A percentile compares a stretch with the other conserved stretches of the same genome.
phyloP scores from a whole-genome alignment of 495 filamentous ascomycete species.

The Neurospora sp. region DNA sequence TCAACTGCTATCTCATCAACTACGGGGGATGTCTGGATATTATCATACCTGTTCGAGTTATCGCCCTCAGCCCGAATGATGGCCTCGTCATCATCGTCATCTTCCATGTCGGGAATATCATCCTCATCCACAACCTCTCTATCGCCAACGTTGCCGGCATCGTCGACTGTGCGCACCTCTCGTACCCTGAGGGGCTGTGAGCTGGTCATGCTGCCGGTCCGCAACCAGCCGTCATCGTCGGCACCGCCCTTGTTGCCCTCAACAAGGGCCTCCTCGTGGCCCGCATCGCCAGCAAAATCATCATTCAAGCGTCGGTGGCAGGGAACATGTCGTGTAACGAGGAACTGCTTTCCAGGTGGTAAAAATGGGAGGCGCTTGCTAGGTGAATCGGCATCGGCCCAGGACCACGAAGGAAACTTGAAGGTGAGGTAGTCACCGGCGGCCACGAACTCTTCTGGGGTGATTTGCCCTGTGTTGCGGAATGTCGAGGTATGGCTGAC shows the following conservation, averaged over 20 bases:
- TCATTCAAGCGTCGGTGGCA: slow-evolving; percentile 87
- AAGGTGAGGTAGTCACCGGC: slow-evolving; percentile 97
- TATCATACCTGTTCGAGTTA: slow-evolving; percentile 60
- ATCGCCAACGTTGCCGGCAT: slow-evolving; percentile 67
- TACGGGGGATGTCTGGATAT: slow-evolving; percentile 4
- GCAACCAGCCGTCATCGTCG: slow-evolving; percentile 84
- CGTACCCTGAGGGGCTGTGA: slow-evolving; percentile 61
- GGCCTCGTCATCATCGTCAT: slow-evolving; percentile 95
- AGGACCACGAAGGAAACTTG: slow-evolving; percentile 99
- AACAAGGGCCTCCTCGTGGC: slow-evolving; percentile 73
- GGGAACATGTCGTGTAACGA: slow-evolving; percentile 88
- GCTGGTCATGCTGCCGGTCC: slow-evolving; percentile 67
- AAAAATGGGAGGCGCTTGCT: slow-evolving; percentile 72
- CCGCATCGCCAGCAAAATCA: slow-evolving; percentile 81
- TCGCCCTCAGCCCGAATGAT: slow-evolving; percentile 69
- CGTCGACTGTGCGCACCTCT: slow-evolving; percentile 81
- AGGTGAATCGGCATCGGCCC: slow-evolving; percentile 74
- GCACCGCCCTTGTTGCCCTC: slow-evolving; percentile 46
- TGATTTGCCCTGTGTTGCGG: slow-evolving; percentile 86
- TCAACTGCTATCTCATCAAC: not conserved
- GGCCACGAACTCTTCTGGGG: slow-evolving; percentile 90
- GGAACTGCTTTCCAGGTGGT: slow-evolving; percentile 84
- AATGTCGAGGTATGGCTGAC: slow-evolving; percentile 87
- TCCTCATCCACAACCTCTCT: slow-evolving; percentile 65
- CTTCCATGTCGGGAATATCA: slow-evolving; percentile 97